Base-by-base conservation (phyloP, 768 basidiomycete genomes). In the Auricularia heimuer region DNA sequence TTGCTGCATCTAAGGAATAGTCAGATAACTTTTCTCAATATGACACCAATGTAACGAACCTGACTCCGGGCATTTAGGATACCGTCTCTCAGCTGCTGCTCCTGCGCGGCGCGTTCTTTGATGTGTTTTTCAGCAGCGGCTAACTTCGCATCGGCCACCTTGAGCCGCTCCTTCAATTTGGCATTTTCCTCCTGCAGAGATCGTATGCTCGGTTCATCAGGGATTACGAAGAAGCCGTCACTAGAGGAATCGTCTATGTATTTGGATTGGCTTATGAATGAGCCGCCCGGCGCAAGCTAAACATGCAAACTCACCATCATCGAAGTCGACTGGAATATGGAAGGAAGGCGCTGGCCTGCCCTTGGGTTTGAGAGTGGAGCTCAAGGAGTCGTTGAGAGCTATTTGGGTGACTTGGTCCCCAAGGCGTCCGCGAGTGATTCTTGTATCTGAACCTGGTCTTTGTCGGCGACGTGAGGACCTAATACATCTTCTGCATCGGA, bases 151-250 rank as follows among this genome's bases (percentile, higher is more conserved):
- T 84, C 82, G 74, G 84, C 75, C 7, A 76, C 74, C 12, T 84
- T 83, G 3, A 88, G 70, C 67, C 92, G 86, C 3, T 77, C 74
- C 71, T 83, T 89, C 10, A 94, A 79, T 7, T 77, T 70, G 1
- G 73, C 71, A 68, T 94, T 94, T 72, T 94, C 90, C 72, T 81
- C 84, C 73, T 82, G 84, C 39, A 91, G 61, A 36, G 83, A 76
- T 4, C 81, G 73, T 62, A 85, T 85, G 35, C 82, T 75, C 37
- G 82, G 85, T 4, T 83, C 82, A 0, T 66, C 66, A 16, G 90
- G 87, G 60, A 93, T 82, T 42, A 93, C 72, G 68, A 81, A 90
- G 72, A 92, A 92, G 0, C 90, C 92, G 68, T 89, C 91, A 34
- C 67, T 56, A 1, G 90, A 87, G 65, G 90, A 80, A 37, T 89